These are phyloP conservation scores for Trichoderma sp. DNA, from an alignment of 2,329 filamentous ascomycete species.

Conservation along the genomic window DNA sequence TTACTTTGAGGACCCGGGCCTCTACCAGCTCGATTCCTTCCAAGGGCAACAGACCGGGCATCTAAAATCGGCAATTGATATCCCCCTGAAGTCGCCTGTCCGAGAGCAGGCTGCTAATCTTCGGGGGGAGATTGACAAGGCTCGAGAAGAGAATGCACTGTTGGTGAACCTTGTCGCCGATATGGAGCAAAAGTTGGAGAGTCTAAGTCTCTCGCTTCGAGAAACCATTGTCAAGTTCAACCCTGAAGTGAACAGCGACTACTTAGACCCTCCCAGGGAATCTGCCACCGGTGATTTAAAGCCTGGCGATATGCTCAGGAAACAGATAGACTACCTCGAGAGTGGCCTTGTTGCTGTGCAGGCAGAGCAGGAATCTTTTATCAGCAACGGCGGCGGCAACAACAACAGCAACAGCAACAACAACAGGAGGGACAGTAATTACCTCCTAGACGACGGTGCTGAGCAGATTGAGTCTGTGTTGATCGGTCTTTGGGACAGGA, in stretches of 20 bases:
- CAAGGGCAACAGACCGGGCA: constrained; percentile 41
- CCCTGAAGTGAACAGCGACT: constrained; percentile 50
- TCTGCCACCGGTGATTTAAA: constrained; percentile 31
- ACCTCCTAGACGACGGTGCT: constrained; percentile 30
- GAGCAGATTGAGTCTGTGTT: constrained; percentile 56
- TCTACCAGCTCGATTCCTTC: constrained; percentile 67
- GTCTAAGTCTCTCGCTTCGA: constrained; percentile 63
- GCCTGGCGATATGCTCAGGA: constrained; percentile 46
- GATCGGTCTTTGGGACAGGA: constrained; percentile 55
- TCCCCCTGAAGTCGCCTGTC: constrained; percentile 56
- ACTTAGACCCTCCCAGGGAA: constrained; percentile 41
- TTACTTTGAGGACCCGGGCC: constrained; percentile 72
- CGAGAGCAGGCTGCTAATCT: constrained; percentile 52
- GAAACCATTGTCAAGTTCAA: constrained; percentile 64
- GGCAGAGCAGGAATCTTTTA: constrained; percentile 50
- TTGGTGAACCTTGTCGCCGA: constrained; percentile 25
- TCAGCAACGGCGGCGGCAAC: constrained; percentile 20
- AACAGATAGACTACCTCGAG: constrained; percentile 69
- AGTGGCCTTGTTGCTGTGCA: constrained; percentile 60
- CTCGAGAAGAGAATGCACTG: constrained; percentile 45
- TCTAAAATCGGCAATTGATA: constrained; percentile 43
- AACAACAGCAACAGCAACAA: constrained; percentile 21
- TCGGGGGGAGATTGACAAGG: constrained; percentile 45
- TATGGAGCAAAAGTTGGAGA: constrained; percentile 53
- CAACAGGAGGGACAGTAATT: constrained; percentile 24